Percentiles rank a stretch among this genome's conserved stretches.
Conservation (phyloP, 805 yeast genomes). For the Ogataea pilisensis region DNA sequence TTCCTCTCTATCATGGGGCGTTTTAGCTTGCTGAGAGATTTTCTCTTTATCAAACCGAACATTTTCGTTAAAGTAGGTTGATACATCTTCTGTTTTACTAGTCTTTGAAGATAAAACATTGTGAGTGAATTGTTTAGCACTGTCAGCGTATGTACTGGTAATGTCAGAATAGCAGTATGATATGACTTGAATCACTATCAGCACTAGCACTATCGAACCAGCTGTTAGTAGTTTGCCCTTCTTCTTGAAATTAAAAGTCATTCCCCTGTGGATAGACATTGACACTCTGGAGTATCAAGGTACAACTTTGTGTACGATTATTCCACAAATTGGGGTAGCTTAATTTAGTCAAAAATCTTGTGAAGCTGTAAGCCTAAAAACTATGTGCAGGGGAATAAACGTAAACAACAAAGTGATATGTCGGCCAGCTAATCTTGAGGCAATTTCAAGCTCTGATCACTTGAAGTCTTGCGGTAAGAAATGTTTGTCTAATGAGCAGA, state of each 20-base stretch:
- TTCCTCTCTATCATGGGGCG: not conserved
- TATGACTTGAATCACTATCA: not conserved
- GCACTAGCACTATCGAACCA: not conserved
- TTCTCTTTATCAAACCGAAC: not conserved
- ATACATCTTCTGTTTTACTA: not conserved
- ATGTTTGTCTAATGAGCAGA: too few relatives aligned
- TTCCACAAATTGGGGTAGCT: too few relatives aligned
- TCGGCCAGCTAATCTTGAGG: too few relatives aligned
- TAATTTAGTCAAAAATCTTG: too few relatives aligned
- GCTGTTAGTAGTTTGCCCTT: not conserved
- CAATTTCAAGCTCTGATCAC: too few relatives aligned
- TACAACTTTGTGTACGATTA: too few relatives aligned
- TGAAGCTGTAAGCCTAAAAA: too few relatives aligned
- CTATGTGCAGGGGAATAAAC: too few relatives aligned
- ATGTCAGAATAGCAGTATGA: not conserved
- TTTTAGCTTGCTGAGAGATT: not conserved
- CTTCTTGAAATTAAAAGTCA: not conserved
- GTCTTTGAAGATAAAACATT: not conserved
- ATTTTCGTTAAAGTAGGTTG: not conserved
- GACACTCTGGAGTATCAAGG: too few relatives aligned
- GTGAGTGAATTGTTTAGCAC: not conserved
- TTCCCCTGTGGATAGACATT: too few relatives aligned
- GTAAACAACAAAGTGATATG: too few relatives aligned
- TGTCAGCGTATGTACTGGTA: not conserved
- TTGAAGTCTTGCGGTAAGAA: too few relatives aligned